Evolutionary conservation across 2,329 filamentous ascomycete species (phyloP).

Genomic region (Beauveria sp.): DNA sequence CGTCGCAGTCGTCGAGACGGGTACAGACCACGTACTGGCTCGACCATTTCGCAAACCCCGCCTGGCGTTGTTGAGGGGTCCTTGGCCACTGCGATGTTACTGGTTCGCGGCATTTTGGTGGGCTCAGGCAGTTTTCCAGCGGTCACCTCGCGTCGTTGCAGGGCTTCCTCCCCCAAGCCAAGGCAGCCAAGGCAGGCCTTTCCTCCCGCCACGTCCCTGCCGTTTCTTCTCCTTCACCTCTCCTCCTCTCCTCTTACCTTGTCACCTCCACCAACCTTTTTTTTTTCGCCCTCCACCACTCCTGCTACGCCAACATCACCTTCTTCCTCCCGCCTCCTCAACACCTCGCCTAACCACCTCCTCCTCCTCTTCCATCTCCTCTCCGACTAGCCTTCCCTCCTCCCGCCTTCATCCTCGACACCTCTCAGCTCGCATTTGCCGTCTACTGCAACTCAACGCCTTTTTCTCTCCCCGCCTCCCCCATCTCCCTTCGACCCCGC

Average conservation of each 20-base stretch:
- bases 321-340: conserved; percentile 19
- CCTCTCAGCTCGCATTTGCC: conserved; percentile 10
- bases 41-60: background rate
- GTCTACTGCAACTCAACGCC: conserved; percentile 14
- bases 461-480: conserved; percentile 15
- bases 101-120: background rate
- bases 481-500: conserved; percentile 20
- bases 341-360: conserved; percentile 18
- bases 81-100: background rate
- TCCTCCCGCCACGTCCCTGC: background rate
- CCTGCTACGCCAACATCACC: conserved; percentile 16
- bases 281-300: conserved; percentile 18
- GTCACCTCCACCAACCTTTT: conserved; percentile 19
- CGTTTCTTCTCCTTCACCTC: conserved; percentile 27
- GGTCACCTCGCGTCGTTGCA: background rate
- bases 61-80: background rate
- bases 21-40: background rate
- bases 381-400: conserved; percentile 17
- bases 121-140: background rate
- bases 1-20: background rate
- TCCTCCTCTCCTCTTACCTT: conserved; percentile 14
- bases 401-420: conserved; percentile 13
- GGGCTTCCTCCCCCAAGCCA: background rate
- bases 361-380: conserved; percentile 13
- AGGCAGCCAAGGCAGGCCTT: background rate